Conservation (phyloP, 176 grass and related monocot species). For the Raddia distichophylla region DNA sequence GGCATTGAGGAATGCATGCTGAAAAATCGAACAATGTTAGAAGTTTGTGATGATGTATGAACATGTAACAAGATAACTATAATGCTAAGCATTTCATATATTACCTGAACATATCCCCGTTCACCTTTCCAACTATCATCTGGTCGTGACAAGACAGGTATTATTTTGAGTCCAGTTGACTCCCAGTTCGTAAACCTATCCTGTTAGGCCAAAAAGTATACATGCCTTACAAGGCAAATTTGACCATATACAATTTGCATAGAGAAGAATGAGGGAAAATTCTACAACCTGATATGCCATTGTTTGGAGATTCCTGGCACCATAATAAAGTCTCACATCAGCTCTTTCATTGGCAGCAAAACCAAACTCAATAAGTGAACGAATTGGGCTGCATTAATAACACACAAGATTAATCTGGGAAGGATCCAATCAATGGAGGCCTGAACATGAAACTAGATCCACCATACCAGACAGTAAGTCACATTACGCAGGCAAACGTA, state of each 20-base stretch:
- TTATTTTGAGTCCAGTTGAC: slow-evolving; percentile 63
- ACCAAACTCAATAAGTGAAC: slow-evolving; percentile 81
- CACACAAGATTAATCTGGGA: slow-evolving; percentile 21
- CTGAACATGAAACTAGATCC: neutral
- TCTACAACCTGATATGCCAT: slow-evolving; percentile 66
- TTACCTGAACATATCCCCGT: slow-evolving; percentile 70
- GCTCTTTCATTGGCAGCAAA: slow-evolving; percentile 69
- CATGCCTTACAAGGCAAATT: neutral
- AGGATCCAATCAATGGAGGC: neutral
- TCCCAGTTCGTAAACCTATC: slow-evolving; percentile 79
- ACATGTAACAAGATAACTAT: slow-evolving; percentile 22
- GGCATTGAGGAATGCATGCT: slow-evolving; percentile 69
- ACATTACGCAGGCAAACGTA: neutral
- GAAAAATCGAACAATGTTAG: slow-evolving; percentile 33
- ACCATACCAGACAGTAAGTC: neutral
- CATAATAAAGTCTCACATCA: slow-evolving; percentile 94
- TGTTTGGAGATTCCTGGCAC: slow-evolving; percentile 69
- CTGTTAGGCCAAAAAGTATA: slow-evolving; percentile 42
- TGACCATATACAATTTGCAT: neutral
- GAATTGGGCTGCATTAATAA: slow-evolving; percentile 65
- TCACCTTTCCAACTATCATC: slow-evolving; percentile 79
- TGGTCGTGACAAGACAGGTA: slow-evolving; percentile 75
- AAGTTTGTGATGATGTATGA: neutral
- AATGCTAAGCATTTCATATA: slow-evolving; percentile 19
- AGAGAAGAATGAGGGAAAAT: slow-evolving; percentile 5